A percentile compares a stretch with the other conserved stretches of the same genome.
phyloP scores from a whole-genome alignment of 2,329 filamentous ascomycete genomes.

The Sodiomyces alkalinus region DNA sequence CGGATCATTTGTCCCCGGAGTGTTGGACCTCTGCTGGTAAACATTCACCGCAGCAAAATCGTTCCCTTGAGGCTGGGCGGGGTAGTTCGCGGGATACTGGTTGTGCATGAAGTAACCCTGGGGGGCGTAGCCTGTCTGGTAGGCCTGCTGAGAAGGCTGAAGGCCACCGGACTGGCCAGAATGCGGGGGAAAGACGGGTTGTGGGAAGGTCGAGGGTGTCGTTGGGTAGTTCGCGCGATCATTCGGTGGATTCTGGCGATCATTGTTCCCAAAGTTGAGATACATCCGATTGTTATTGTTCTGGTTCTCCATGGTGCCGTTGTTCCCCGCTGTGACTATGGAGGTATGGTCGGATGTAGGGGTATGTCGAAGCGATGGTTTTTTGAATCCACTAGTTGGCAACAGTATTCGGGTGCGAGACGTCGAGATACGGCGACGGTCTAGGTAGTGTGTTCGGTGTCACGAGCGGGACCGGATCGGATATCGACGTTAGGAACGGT shows the following conservation, averaged over 20 bases:
- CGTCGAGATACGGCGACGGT: too few relatives aligned
- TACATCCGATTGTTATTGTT: constrained; percentile 42
- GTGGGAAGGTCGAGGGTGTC: constrained; percentile 90
- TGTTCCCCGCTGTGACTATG: too few relatives aligned
- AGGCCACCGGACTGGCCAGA: constrained; percentile 32
- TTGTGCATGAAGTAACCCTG: constrained; percentile 47
- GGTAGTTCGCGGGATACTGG: constrained; percentile 32
- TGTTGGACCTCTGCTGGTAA: constrained; percentile 38
- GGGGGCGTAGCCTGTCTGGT: constrained; percentile 27
- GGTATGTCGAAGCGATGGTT: too few relatives aligned
- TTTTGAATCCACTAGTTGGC: too few relatives aligned
- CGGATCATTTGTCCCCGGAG: constrained; percentile 57
- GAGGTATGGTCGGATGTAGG: constrained; percentile 3
- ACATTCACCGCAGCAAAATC: constrained; percentile 36
- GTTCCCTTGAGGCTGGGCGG: constrained; percentile 22
- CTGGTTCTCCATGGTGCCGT: constrained; percentile 32
- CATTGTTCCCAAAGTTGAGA: constrained; percentile 53
- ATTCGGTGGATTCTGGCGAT: constrained; percentile 41
- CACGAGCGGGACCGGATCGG: too few relatives aligned
- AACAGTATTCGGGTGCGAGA: too few relatives aligned
- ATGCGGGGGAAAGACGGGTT: constrained; percentile 52
- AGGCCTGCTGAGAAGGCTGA: constrained; percentile 25
- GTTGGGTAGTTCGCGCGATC: constrained; percentile 60
- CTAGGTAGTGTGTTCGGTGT: too few relatives aligned
- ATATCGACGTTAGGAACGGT: too few relatives aligned